phyloP scores from a whole-genome alignment of 768 basidiomycete species.

The Termitomyces sp. region DNA sequence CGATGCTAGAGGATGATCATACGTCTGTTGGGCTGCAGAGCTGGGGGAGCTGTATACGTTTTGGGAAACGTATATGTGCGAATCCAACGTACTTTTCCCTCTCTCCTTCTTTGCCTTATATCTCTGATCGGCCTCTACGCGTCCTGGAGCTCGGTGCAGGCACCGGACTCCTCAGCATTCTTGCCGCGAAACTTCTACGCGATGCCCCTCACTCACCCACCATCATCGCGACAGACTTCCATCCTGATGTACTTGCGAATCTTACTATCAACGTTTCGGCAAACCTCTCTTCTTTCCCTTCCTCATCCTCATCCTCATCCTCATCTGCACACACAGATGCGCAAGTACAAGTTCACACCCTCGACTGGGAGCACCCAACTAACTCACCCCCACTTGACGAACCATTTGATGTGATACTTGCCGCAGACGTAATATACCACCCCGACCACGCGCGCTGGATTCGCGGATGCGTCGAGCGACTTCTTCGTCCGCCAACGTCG shows the following conservation, averaged over 20 bases:
- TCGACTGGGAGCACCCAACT: constrained; percentile 61
- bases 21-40: constrained; percentile 81
- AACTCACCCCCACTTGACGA: constrained; percentile 27
- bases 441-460: constrained; percentile 68
- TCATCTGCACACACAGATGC: background rate
- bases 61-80: constrained; percentile 57
- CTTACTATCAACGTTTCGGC: constrained; percentile 50
- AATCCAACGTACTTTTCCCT: constrained; percentile 37
- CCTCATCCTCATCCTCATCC: constrained; percentile 7
- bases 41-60: constrained; percentile 74
- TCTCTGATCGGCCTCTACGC: constrained; percentile 21
- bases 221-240: constrained; percentile 73
- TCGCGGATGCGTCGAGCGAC: constrained; percentile 46
- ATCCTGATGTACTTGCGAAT: constrained; percentile 69
- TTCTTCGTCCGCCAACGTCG: constrained; percentile 30
- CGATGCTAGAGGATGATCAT: constrained; percentile 58
- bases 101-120: background rate
- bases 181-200: constrained; percentile 41
- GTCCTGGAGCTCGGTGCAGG: constrained; percentile 83
- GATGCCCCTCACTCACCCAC: constrained; percentile 20
- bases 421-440: constrained; percentile 78
- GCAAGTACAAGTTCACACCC: constrained; percentile 36
- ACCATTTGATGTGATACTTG: constrained; percentile 66
- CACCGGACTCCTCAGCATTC: constrained; percentile 78
- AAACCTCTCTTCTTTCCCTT: constrained; percentile 33